Evolutionary conservation across 257 asterid genomes (phyloP).

Genomic region (Solanum ossicruentum): DNA sequence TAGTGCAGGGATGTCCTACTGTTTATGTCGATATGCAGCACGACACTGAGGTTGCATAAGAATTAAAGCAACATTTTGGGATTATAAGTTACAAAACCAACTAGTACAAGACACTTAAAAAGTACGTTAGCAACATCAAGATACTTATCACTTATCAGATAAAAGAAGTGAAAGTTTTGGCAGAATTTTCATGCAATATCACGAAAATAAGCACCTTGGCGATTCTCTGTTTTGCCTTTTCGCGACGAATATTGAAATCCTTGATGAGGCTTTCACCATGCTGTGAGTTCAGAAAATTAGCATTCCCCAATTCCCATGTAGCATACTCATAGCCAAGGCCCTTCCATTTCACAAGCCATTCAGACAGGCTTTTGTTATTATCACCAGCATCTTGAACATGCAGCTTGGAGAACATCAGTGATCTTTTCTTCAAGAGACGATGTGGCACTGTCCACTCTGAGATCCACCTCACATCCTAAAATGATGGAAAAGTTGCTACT

Average conservation of each 20-base stretch:
- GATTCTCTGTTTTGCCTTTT: conserved; percentile 22
- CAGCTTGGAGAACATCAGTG: conserved; percentile 7
- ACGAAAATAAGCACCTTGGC: conserved; percentile 31
- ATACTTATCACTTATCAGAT: not conserved
- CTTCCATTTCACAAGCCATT: conserved; percentile 76
- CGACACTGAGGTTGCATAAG: not conserved
- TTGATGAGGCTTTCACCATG: conserved; percentile 30
- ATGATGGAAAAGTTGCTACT: not conserved
- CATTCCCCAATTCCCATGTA: conserved; percentile 62
- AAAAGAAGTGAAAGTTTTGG: not conserved
- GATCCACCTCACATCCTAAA: conserved; percentile 43
- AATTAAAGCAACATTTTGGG: not conserved
- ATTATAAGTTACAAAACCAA: not conserved
- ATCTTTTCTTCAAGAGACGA: conserved; percentile 47
- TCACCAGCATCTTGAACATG: conserved; percentile 19
- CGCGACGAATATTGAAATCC: conserved; percentile 34
- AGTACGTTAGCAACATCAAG: not conserved
- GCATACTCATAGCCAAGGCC: conserved; percentile 52
- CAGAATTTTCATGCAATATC: not conserved
- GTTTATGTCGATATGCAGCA: not conserved
- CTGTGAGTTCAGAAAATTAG: conserved; percentile 30
- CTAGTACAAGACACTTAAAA: not conserved
- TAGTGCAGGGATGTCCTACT: not conserved
- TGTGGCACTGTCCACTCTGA: conserved; percentile 56
- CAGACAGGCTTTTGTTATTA: conserved; percentile 29